phyloP scores from a whole-genome alignment of 2,329 filamentous ascomycete genomes.

The Ophioceras dolichostomum region DNA sequence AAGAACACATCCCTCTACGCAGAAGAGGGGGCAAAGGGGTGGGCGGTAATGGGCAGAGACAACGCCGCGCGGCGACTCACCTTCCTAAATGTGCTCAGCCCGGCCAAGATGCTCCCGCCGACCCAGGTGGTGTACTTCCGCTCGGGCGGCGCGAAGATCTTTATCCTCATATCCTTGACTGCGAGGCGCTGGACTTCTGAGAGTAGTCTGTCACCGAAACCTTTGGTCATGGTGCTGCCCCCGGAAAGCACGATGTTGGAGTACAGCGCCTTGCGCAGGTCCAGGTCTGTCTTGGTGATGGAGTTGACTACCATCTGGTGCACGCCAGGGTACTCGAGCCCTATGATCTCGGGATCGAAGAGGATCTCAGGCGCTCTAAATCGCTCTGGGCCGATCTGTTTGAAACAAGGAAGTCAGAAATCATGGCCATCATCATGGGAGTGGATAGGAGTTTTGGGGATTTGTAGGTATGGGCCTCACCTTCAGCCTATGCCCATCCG shows the following conservation, averaged over 20 bases:
- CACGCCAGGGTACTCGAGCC: slow-evolving; percentile 89
- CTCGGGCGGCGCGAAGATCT: slow-evolving; percentile 96
- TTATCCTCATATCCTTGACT: slow-evolving; percentile 98
- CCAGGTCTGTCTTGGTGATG: slow-evolving; percentile 89
- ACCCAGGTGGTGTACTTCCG: slow-evolving; percentile 99
- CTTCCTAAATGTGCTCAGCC: slow-evolving; percentile 97
- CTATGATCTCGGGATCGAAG: slow-evolving; percentile 94
- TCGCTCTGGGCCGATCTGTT: slow-evolving; percentile 76
- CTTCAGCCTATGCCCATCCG: slow-evolving; percentile 90
- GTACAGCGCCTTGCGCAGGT: slow-evolving; percentile 86
- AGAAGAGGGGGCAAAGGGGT: neutral
- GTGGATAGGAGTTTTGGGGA: no score
- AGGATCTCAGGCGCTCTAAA: slow-evolving; percentile 95
- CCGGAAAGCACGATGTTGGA: slow-evolving; percentile 96
- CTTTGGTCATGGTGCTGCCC: slow-evolving; percentile 90
- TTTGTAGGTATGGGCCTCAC: no score
- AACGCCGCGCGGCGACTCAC: no score
- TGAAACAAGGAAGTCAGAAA: no score
- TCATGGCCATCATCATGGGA: no score
- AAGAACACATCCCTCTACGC: neutral
- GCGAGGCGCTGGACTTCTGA: slow-evolving; percentile 87
- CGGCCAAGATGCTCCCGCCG: slow-evolving; percentile 91
- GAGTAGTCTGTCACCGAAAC: slow-evolving; percentile 86
- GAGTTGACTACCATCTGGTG: slow-evolving; percentile 97
- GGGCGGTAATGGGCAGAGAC: neutral